Conservation (phyloP, 2,329 filamentous ascomycete genomes). For the Alternaria ventricosa region DNA sequence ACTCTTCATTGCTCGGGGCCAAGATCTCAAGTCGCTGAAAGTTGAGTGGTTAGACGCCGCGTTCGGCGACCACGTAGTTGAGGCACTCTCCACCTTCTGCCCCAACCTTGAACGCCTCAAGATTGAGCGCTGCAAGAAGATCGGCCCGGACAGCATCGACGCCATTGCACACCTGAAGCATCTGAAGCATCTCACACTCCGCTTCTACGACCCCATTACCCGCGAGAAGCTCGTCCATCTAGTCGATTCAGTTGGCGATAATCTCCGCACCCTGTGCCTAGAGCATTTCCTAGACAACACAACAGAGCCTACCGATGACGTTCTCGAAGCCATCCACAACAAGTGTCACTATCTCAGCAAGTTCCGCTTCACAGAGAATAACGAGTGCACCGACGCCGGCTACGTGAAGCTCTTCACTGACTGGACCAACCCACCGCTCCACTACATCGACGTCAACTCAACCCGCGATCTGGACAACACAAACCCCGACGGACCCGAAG, state of each 20-base stretch:
- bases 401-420: slow-evolving; percentile 74
- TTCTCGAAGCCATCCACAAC: slow-evolving; percentile 74
- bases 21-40: slow-evolving; percentile 70
- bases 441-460: slow-evolving; percentile 75
- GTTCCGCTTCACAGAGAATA: slow-evolving; percentile 80
- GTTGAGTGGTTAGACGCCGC: slow-evolving; percentile 85
- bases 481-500: slow-evolving; percentile 68
- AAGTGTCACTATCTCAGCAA: slow-evolving; percentile 74
- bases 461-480: slow-evolving; percentile 78
- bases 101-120: slow-evolving; percentile 77
- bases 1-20: slow-evolving; percentile 71
- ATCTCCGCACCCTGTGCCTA: slow-evolving; percentile 79
- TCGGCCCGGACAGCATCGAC: slow-evolving; percentile 70
- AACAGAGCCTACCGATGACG: slow-evolving; percentile 57
- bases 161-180: slow-evolving; percentile 67
- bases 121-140: slow-evolving; percentile 77
- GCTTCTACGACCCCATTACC: slow-evolving; percentile 65
- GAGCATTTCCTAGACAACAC: slow-evolving; percentile 71
- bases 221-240: slow-evolving; percentile 66
- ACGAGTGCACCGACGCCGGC: slow-evolving; percentile 74
- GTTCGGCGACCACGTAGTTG: slow-evolving; percentile 74
- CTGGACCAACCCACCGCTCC: slow-evolving; percentile 77
- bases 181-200: slow-evolving; percentile 78
- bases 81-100: slow-evolving; percentile 68
- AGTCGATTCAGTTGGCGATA: slow-evolving; percentile 66